These are phyloP conservation scores for Colletotrichum truncatum DNA, from an alignment of 2,329 filamentous ascomycete species.

Conservation along the genomic window DNA sequence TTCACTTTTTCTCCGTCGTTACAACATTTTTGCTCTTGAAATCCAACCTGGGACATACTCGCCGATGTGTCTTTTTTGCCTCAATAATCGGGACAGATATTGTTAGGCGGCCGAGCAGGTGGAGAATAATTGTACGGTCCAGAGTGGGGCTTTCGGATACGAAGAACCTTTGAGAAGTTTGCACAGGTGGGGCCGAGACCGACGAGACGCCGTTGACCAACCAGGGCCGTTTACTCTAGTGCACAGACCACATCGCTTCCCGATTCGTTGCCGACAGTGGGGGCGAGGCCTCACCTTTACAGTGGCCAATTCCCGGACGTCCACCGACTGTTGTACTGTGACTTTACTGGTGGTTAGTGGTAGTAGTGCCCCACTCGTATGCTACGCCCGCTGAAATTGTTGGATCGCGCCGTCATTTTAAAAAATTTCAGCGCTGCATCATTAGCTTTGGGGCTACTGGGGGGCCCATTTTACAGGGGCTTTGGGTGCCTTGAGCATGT, in stretches of 20 bases:
- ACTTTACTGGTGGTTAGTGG: not conserved
- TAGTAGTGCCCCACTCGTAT: not conserved
- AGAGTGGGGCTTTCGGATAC: constrained; percentile 14
- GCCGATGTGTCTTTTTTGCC: not conserved
- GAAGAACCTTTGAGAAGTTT: constrained; percentile 24
- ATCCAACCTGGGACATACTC: not conserved
- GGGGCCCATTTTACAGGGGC: constrained; percentile 12
- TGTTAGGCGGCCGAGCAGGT: not conserved
- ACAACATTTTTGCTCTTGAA: not conserved
- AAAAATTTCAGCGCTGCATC: constrained; percentile 1
- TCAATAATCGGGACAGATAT: not conserved
- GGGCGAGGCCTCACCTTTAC: not conserved
- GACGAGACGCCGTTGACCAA: constrained; percentile 16
- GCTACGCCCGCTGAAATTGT: constrained; percentile 28
- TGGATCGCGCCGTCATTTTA: constrained; percentile 22
- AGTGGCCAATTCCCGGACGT: constrained; percentile 5
- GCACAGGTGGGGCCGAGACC: constrained; percentile 19
- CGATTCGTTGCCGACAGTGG: constrained; percentile 17
- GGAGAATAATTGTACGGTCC: not conserved
- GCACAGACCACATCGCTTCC: not conserved
- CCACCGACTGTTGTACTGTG: not conserved
- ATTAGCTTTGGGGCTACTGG: not conserved
- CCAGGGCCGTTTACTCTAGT: not conserved
- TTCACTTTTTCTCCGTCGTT: no score
- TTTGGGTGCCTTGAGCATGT: not conserved